Conservation (phyloP, 257 asterid species). For the Thymus quinquecostatus region DNA sequence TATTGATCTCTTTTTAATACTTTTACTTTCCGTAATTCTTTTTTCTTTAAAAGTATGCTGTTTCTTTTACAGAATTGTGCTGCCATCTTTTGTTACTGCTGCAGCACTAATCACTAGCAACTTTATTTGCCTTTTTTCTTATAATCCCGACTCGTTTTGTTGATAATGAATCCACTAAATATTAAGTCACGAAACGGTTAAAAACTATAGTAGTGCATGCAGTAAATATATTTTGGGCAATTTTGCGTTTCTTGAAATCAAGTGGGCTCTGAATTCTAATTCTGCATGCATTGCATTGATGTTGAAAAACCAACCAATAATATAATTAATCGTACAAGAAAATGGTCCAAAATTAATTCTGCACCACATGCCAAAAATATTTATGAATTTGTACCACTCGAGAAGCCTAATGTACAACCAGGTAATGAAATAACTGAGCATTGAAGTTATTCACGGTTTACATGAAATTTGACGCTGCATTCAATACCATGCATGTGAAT, state of each 20-base stretch:
- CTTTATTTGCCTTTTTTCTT: not conserved
- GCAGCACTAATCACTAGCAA: not conserved
- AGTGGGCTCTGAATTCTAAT: not conserved
- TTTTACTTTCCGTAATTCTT: conserved; percentile 10
- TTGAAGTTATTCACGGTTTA: conserved; percentile 10
- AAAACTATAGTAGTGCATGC: too few species aligned
- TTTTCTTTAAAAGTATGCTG: not conserved
- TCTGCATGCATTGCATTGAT: not conserved
- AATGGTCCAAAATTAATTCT: not conserved
- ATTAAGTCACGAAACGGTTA: too few species aligned
- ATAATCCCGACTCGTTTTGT: not conserved
- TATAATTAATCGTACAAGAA: not conserved
- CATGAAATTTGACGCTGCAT: conserved; percentile 22
- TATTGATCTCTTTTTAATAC: not conserved
- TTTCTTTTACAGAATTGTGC: conserved; percentile 1
- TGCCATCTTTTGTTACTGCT: conserved; percentile 9
- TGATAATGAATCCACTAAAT: too few species aligned
- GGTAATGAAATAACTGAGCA: conserved; percentile 16
- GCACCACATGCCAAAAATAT: not conserved
- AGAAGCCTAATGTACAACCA: not conserved
- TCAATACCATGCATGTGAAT: conserved; percentile 37
- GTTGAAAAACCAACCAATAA: not conserved
- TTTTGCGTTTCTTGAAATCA: not conserved
- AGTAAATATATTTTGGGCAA: not conserved
- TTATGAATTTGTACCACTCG: not conserved